Conservation (phyloP, 139 green algal species). For the Medakamo hakoo region DNA sequence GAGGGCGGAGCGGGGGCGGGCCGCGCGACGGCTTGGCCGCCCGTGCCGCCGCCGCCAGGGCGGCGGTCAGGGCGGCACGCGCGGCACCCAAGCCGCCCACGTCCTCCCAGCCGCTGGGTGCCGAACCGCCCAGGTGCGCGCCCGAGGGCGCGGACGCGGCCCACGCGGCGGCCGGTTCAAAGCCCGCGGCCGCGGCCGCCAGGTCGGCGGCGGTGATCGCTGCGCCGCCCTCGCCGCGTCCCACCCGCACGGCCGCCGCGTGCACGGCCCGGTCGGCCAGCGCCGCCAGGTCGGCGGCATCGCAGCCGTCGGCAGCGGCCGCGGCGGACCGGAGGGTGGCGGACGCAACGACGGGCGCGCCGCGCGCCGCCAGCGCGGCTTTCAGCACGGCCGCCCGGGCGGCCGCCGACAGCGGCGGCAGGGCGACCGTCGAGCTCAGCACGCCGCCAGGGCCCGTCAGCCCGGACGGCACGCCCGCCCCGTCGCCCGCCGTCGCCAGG, state of each 20-base stretch:
- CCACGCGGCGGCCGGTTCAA: background rate
- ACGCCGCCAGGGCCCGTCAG: constrained; percentile 31
- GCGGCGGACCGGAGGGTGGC: constrained; percentile 15
- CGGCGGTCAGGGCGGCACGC: constrained; percentile 55
- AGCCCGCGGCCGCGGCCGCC: constrained; percentile 28
- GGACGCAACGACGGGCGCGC: background rate
- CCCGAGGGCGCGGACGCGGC: background rate
- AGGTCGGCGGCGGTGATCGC: constrained; percentile 49
- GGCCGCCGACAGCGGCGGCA: constrained; percentile 22
- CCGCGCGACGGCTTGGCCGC: constrained; percentile 15
- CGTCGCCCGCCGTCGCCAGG: constrained; percentile 16
- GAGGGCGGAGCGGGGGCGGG: constrained; percentile 63
- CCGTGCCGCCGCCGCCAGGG: constrained; percentile 49
- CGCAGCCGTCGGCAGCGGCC: constrained; percentile 43
- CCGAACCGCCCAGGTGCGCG: background rate
- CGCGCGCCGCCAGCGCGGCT: constrained; percentile 11
- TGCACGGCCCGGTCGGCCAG: constrained; percentile 53
- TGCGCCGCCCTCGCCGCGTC: background rate
- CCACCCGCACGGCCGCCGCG: constrained; percentile 15
- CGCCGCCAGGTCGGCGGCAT: constrained; percentile 46
- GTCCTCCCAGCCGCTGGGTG: constrained; percentile 48
- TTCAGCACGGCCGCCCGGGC: constrained; percentile 33
- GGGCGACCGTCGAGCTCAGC: constrained; percentile 27
- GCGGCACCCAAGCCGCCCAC: constrained; percentile 72
- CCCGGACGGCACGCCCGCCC: constrained; percentile 16